phyloP scores from a whole-genome alignment of 1,139 yeast species.

The Spathaspora jeffriesii region DNA sequence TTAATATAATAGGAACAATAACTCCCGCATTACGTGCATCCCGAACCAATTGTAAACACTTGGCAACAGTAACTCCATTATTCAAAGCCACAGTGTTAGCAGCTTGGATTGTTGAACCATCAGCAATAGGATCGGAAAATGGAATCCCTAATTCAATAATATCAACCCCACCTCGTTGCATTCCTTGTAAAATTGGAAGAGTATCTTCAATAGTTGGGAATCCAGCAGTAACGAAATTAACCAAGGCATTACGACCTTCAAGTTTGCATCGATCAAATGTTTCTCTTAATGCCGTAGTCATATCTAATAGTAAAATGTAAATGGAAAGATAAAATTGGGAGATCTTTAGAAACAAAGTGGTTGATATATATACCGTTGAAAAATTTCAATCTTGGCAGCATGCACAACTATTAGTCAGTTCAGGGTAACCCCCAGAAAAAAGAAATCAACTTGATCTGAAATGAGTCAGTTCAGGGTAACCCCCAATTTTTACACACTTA shows the following conservation, averaged over 20 bases:
- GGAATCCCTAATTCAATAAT: constrained; percentile 95
- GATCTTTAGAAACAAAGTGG: too few relatives aligned
- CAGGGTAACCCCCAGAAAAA: constrained; percentile 17
- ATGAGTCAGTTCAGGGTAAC: constrained; percentile 2
- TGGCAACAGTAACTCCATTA: constrained; percentile 75
- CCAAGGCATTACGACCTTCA: constrained; percentile 83
- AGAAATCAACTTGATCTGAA: not conserved
- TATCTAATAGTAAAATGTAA: too few relatives aligned
- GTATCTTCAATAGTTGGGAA: constrained; percentile 89
- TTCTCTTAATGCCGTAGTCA: constrained; percentile 70
- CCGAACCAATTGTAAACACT: constrained; percentile 68
- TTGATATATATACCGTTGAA: too few relatives aligned
- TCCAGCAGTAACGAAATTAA: constrained; percentile 94
- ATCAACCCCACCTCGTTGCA: constrained; percentile 96
- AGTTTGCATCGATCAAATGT: constrained; percentile 71
- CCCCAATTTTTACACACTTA: not conserved
- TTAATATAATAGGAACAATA: constrained; percentile 82
- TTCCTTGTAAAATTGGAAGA: constrained; percentile 77
- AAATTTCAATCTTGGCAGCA: constrained; percentile 1
- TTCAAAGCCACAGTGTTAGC: constrained; percentile 79
- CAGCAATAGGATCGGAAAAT: constrained; percentile 98
- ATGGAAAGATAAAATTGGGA: too few relatives aligned
- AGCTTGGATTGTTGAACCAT: constrained; percentile 94
- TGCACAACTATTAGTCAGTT: constrained; percentile 17
- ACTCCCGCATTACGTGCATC: constrained; percentile 83